A percentile compares a stretch with the other conserved stretches of the same genome.
Conservation (phyloP, 2,329 filamentous ascomycete genomes). For the Colletotrichum scovillei region DNA sequence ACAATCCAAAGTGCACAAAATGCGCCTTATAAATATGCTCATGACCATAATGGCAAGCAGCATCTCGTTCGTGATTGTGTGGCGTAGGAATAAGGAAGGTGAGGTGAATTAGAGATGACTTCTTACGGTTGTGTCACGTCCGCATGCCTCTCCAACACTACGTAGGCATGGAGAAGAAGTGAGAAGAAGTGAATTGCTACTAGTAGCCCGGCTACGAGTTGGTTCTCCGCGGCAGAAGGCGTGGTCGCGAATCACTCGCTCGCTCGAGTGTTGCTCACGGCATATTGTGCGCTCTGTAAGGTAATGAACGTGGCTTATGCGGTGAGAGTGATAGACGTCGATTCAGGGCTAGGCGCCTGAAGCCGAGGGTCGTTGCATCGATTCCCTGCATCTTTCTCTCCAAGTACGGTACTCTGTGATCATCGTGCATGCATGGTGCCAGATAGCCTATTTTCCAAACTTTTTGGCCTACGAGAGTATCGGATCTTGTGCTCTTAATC, state of each 20-base stretch:
- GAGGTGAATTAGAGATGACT: neutral
- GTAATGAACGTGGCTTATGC: neutral
- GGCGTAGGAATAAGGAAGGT: constrained; percentile 4
- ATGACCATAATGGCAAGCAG: neutral
- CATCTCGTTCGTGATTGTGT: neutral
- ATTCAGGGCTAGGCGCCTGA: constrained; percentile 8
- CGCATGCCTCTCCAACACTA: neutral
- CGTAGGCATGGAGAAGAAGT: neutral
- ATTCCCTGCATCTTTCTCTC: neutral
- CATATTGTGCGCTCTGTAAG: neutral
- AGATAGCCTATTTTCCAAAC: neutral
- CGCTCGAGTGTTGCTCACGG: neutral
- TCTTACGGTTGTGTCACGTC: neutral
- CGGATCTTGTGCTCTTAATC: neutral
- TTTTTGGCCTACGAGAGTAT: neutral
- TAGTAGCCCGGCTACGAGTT: neutral
- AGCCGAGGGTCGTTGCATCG: neutral
- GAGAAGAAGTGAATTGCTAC: neutral
- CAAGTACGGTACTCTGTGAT: neutral
- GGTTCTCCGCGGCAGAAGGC: neutral
- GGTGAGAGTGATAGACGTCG: constrained; percentile 7
- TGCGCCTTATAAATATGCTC: neutral
- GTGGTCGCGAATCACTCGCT: neutral
- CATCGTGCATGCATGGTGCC: neutral
- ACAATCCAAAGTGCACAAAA: neutral